Evolutionary conservation across 1,139 yeast genomes (phyloP).

Genomic region (Pichia sp.): DNA sequence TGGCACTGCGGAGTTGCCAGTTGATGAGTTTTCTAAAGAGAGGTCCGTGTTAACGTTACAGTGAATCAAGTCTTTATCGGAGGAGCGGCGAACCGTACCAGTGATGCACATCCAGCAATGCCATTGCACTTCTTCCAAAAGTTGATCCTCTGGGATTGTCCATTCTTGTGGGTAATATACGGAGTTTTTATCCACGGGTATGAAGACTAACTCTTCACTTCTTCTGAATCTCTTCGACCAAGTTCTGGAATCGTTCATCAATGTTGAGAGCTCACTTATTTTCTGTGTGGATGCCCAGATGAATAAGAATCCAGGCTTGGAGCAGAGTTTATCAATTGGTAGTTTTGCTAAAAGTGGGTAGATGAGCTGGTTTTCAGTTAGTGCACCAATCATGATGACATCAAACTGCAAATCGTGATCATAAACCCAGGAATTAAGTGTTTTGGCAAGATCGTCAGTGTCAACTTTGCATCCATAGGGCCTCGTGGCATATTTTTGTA

Average conservation of each 20-base stretch:
- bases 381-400: constrained; percentile 86
- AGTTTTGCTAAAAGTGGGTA: constrained; percentile 52
- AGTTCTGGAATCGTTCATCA: constrained; percentile 44
- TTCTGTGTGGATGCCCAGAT: constrained; percentile 81
- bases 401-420: constrained; percentile 61
- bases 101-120: constrained; percentile 98
- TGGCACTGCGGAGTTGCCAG: constrained; percentile 53
- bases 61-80: constrained; percentile 78
- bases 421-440: constrained; percentile 54
- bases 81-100: constrained; percentile 83
- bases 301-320: constrained; percentile 80
- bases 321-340: constrained; percentile 66
- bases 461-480: constrained; percentile 59
- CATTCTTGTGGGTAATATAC: constrained; percentile 51
- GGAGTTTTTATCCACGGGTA: constrained; percentile 52
- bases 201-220: constrained; percentile 77
- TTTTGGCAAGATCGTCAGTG: constrained; percentile 44
- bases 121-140: constrained; percentile 62
- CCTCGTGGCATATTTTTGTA: constrained; percentile 41
- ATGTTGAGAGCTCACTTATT: constrained; percentile 52
- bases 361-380: constrained; percentile 63
- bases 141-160: constrained; percentile 34
- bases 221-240: constrained; percentile 79
- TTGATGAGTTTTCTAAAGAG: constrained; percentile 44
- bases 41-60: constrained; percentile 91